Evolutionary conservation across 768 basidiomycete genomes (phyloP), one percentile per base, ranked within the genome.

Genomic region (Amyloporia xantha): DNA sequence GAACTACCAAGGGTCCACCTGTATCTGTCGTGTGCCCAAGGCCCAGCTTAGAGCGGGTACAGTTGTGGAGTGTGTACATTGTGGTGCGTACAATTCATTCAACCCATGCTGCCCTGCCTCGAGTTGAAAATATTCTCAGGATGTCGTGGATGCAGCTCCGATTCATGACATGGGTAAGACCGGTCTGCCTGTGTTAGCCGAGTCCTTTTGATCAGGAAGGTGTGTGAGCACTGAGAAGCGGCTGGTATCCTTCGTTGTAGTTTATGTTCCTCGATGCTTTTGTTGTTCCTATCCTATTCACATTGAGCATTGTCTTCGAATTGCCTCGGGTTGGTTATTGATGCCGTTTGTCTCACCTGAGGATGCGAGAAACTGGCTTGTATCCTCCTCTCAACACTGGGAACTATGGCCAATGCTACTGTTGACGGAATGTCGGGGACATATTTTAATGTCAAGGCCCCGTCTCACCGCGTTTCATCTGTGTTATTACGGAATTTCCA

Each of bases 1-100:
- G 95, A 98, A 97, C 70, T 97, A 97, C 62, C 88, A 93, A 72
- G 96, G 95, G 10, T 95, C 92, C 19, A 96, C 96, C 26, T 99
- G 96, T 67, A 87, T 99, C 41, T 99, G 96, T 66, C 79, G 96
- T 53, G 94, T 98, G 43, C 96, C 96, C 3, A 99, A 97, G 65
- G 85, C 90, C 4, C 86, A 93, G 61, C 78, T 99, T 21, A 86
- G 91, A 48, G 72, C 78, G 44, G 95, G 93, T 5, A 93, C 90
- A 2, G 73, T 97, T 26, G 94, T 98, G 1, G 92, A 99, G 66
- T 99, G 95, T 68, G 87, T 91, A 41, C 93, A 97, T 63, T 97
- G 95, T 66, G 95, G 95, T 94, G 59, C 52, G 91, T 79, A 9
- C 6, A 20, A 37, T 46, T 27, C 41, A 36, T 30, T 24, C 15